Conservation (phyloP, 495 filamentous ascomycete genomes). For the Podospora fimiseda region DNA sequence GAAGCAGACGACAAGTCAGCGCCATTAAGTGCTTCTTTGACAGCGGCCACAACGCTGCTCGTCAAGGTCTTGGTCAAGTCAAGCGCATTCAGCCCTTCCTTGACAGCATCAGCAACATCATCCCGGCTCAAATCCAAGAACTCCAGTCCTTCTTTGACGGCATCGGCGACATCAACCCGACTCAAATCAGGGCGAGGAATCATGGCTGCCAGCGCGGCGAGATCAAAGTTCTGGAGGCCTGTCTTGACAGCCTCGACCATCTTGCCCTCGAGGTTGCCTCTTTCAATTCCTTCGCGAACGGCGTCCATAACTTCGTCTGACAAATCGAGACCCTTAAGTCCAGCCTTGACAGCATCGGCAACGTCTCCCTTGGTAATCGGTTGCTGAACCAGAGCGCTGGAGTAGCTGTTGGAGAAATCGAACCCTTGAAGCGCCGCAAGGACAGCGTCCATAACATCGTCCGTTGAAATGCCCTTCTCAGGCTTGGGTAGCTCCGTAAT, state of each 20-base stretch:
- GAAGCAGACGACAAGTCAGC: slow-evolving; percentile 19
- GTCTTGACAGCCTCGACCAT: slow-evolving; percentile 15
- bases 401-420: slow-evolving; percentile 28
- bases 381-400: slow-evolving; percentile 20
- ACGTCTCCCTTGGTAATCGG: slow-evolving; percentile 21
- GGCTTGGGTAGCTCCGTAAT: slow-evolving; percentile 21
- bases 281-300: slow-evolving; percentile 21
- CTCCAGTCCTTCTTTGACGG: slow-evolving; percentile 26
- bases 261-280: slow-evolving; percentile 9
- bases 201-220: slow-evolving; percentile 15
- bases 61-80: slow-evolving; percentile 11
- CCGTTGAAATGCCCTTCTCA: slow-evolving; percentile 20
- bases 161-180: slow-evolving; percentile 23
- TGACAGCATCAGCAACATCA: slow-evolving; percentile 25
- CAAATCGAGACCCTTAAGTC: slow-evolving; percentile 21
- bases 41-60: slow-evolving; percentile 10
- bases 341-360: slow-evolving; percentile 23
- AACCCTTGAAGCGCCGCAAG: slow-evolving; percentile 37
- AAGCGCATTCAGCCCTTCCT: slow-evolving; percentile 21
- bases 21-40: slow-evolving; percentile 15
- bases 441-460: slow-evolving; percentile 41
- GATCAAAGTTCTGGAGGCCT: slow-evolving; percentile 19
- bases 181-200: slow-evolving; percentile 22
- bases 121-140: slow-evolving; percentile 17
- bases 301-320: slow-evolving; percentile 21